A percentile compares a stretch with the other conserved stretches of the same genome.
Evolutionary conservation across 2,329 filamentous ascomycete genomes (phyloP).

Genomic region (Aureobasidium subglaciale): DNA sequence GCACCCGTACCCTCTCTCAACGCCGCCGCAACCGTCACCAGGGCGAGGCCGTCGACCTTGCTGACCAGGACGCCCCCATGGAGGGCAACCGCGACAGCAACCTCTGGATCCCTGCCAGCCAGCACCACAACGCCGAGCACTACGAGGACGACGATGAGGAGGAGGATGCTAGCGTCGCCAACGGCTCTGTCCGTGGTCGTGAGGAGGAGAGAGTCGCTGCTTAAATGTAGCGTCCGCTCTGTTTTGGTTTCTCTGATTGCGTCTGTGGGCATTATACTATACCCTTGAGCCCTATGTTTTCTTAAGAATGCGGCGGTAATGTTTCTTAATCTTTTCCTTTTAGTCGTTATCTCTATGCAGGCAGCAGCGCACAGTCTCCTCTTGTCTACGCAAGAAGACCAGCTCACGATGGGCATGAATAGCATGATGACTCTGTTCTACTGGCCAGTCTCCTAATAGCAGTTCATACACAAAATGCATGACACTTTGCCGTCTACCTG

Average conservation of each 20-base stretch:
- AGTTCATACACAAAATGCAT: background rate
- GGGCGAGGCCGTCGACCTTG: slow-evolving; percentile 71
- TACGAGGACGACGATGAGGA: slow-evolving; percentile 61
- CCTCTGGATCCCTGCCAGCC: slow-evolving; percentile 70
- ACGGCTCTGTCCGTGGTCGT: slow-evolving; percentile 38
- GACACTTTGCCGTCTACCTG: background rate
- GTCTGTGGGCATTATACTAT: slow-evolving; percentile 14
- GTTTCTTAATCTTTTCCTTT: slow-evolving; percentile 7
- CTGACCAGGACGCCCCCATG: slow-evolving; percentile 72
- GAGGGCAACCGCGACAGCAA: slow-evolving; percentile 66
- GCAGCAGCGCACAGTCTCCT: slow-evolving; percentile 5
- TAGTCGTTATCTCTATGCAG: background rate
- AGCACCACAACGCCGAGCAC: slow-evolving; percentile 54
- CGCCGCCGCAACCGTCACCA: slow-evolving; percentile 60
- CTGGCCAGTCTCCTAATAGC: background rate
- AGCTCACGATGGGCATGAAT: slow-evolving; percentile 2
- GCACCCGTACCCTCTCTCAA: slow-evolving; percentile 80
- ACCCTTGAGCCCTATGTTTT: slow-evolving; percentile 6
- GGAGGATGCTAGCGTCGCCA: slow-evolving; percentile 42
- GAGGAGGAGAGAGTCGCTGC: slow-evolving; percentile 30
- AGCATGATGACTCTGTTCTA: background rate
- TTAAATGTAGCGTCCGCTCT: background rate
- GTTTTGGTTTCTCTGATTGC: slow-evolving; percentile 3
- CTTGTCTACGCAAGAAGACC: background rate
- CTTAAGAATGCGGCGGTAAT: slow-evolving; percentile 7